Evolutionary conservation across 768 basidiomycete genomes (phyloP), one percentile per base, ranked within the genome.

Genomic region (Strobilomyces dryophilus): DNA sequence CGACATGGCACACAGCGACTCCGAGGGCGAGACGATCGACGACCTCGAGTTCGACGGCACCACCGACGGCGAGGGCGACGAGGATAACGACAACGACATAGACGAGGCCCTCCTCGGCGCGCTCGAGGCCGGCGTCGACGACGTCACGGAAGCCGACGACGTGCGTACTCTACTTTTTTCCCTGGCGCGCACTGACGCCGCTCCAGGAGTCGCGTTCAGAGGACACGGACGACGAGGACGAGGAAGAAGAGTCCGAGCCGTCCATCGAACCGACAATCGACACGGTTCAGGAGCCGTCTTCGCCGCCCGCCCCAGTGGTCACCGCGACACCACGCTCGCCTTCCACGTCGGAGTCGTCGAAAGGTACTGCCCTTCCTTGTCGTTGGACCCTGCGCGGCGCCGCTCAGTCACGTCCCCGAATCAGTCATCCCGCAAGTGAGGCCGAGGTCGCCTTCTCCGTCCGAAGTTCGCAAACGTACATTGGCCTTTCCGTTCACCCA

Each of bases 71-170:
- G 73, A 74, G 39, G 74, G 71, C n/a, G 79, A 79, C 9, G 76
- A 65, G 32, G 77, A 79, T 39, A 62, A 62, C 9, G 81, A 83
- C 18, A 62, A 62, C 32, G 82, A 82, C 15, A 75, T 79, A 5
- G 82, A 81, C 50, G 83, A 84, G 31, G 84, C 83, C 47, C 73
- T 80, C 12, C 78, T 85, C 29, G 84, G 81, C 42, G 81, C 78
- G 14, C 76, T 84, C 55, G 79, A 80, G 32, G 73, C 67, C 11
- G 75, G 74, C 18, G 71, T 76, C 59, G 85, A 87, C 56, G 85
- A 87, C 40, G 84, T 74, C 7, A 81, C 84, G 0, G 87, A 89
- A 53, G 84, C 72, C 47, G 86, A 86, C 49, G 88, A 88, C 66
- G 89, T 89, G 66, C 60, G 83, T 74, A 27, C 44, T 29, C 29